Evolutionary conservation across 2,329 filamentous ascomycete species (phyloP).

Genomic region (Paracoccidioides lutzii): DNA sequence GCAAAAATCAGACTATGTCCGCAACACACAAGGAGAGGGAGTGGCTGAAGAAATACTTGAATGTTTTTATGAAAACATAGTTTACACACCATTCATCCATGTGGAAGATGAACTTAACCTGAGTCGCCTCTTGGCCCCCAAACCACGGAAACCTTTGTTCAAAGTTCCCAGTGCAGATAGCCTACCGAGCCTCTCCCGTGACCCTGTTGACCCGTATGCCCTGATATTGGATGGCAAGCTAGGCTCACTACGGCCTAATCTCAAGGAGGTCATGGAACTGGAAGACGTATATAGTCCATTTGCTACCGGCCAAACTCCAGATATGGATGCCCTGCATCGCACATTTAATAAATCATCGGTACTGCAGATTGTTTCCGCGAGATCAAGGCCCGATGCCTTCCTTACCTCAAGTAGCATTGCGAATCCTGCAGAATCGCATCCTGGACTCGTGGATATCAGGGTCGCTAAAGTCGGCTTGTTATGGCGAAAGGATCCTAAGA

Average conservation of each 20-base stretch:
- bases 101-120: slow-evolving; percentile 76
- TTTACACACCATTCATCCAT: slow-evolving; percentile 95
- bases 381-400: slow-evolving; percentile 89
- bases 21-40: slow-evolving; percentile 82
- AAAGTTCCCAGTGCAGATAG: slow-evolving; percentile 52
- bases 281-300: slow-evolving; percentile 88
- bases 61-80: slow-evolving; percentile 97
- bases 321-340: slow-evolving; percentile 69
- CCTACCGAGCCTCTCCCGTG: slow-evolving; percentile 53
- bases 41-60: slow-evolving; percentile 88
- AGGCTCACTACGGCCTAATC: slow-evolving; percentile 65
- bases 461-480: slow-evolving; percentile 89
- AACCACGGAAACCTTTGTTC: slow-evolving; percentile 58
- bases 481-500: slow-evolving; percentile 90
- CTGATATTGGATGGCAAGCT: slow-evolving; percentile 84
- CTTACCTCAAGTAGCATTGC: slow-evolving; percentile 74
- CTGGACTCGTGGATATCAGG: slow-evolving; percentile 92
- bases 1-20: slow-evolving; percentile 90
- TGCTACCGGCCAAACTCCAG: slow-evolving; percentile 60
- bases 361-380: slow-evolving; percentile 84
- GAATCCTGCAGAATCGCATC: slow-evolving; percentile 75
- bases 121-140: slow-evolving; percentile 56
- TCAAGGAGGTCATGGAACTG: slow-evolving; percentile 83
- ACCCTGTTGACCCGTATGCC: slow-evolving; percentile 90
- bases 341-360: slow-evolving; percentile 86